Evolutionary conservation across 1,284 basidiomycete species (phyloP), one percentile per base, ranked within the genome.

Genomic region (Ceratobasidium sp.): DNA sequence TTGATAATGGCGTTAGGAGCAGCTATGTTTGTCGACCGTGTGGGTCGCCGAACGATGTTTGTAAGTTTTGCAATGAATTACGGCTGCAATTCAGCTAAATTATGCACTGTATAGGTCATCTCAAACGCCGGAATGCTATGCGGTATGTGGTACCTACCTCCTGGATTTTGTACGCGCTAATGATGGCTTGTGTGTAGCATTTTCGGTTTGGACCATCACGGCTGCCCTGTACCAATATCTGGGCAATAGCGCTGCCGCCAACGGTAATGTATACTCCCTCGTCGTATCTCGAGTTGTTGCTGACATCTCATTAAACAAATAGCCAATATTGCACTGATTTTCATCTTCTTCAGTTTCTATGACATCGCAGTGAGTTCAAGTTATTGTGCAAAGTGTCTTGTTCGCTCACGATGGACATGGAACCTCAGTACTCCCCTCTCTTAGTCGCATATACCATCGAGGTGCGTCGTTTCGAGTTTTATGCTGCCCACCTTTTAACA

Each of bases 341-440:
- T 90, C 77, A 68, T 89, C 7, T 90, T 87, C 76, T 88, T 85
- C 75, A 81, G 86, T 67, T 88, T 87, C 78, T 90, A 89, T 75
- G 85, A 87, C 74, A 80, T 88, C 32, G 87, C 87, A 17, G 67
- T 69, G 31, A 38, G 12, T 88, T 87, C 76, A 1, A 17, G 32
- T 40, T 17, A 22, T 47, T 12, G 45, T 20, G 7, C 32, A 54
- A n/a, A n/a, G n/a, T n/a, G n/a, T n/a, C n/a, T 40, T n/a, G 6
- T 42, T 56, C 10, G 4, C 22, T 15, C n/a, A 31, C n/a, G 34
- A 17, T 20, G 5, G 12, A 43, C n/a, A 4, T 32, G 25, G 5
- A 31, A n/a, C 20, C 3, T 22, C 20, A 65, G 60, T 69, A 70
- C 42, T 72, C 72, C 35, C 72, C 72, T 22, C 54, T 72, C 15